Conservation (phyloP, 2,329 filamentous ascomycete species). For the Ophiosphaerella herpotricha region DNA sequence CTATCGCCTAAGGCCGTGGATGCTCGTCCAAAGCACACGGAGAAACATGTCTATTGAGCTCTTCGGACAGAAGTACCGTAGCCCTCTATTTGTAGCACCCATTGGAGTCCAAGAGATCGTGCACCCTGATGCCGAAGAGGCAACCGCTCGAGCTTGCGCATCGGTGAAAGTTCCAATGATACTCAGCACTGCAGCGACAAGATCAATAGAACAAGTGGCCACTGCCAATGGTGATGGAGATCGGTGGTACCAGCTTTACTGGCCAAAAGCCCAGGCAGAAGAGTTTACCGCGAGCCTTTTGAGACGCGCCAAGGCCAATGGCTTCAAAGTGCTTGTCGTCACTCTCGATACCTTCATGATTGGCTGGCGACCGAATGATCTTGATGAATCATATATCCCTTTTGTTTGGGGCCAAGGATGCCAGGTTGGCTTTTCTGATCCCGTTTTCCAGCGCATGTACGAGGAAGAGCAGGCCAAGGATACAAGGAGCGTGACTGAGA, state of each 20-base stretch:
- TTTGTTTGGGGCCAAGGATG: conserved; percentile 56
- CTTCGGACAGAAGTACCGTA: conserved; percentile 52
- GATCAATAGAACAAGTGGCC: conserved; percentile 69
- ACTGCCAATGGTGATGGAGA: conserved; percentile 60
- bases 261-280: conserved; percentile 67
- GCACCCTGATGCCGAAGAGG: conserved; percentile 67
- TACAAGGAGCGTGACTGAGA: conserved; percentile 33
- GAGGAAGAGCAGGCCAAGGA: conserved; percentile 40
- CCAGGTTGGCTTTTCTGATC: conserved; percentile 44
- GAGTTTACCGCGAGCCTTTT: conserved; percentile 69
- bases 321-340: conserved; percentile 69
- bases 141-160: conserved; percentile 65
- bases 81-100: conserved; percentile 67
- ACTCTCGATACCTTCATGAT: conserved; percentile 74
- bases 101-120: conserved; percentile 72
- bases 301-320: conserved; percentile 62
- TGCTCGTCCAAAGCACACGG: conserved; percentile 47
- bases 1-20: conserved; percentile 47
- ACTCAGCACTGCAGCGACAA: conserved; percentile 67
- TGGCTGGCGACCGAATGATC: conserved; percentile 70
- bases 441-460: conserved; percentile 42
- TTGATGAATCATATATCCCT: conserved; percentile 66
- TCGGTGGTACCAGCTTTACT: conserved; percentile 78
- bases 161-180: conserved; percentile 68
- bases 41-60: conserved; percentile 34